Percentiles rank a stretch among this genome's conserved stretches.
Evolutionary conservation across 2,329 filamentous ascomycete genomes (phyloP).

Genomic region (Calonectria fujianensis): DNA sequence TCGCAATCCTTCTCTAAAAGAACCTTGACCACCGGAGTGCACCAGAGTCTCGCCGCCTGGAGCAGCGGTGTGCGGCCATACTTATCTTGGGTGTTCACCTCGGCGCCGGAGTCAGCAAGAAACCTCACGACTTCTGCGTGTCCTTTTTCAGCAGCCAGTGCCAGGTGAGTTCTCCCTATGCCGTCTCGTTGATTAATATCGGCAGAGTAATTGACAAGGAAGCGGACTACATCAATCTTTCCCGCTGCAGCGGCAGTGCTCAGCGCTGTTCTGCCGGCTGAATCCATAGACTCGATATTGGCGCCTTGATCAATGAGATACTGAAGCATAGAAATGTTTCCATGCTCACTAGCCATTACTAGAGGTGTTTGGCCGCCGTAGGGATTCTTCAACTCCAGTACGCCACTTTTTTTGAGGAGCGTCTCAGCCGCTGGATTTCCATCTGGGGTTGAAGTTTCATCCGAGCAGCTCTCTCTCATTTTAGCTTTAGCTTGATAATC

Average conservation of each 20-base stretch:
- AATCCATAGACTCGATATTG: not conserved
- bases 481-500: not conserved
- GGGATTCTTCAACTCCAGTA: not conserved
- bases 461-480: not conserved
- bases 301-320: not conserved
- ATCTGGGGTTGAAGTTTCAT: not conserved
- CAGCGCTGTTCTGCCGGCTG: not conserved
- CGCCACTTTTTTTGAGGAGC: too few species aligned
- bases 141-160: not conserved
- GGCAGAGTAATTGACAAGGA: not conserved
- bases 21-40: not conserved
- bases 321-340: not conserved
- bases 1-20: conserved; percentile 4
- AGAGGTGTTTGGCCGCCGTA: not conserved
- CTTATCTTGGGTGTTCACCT: not conserved
- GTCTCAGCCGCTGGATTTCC: not conserved
- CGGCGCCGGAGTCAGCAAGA: conserved; percentile 4
- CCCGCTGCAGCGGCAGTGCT: not conserved
- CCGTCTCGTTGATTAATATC: not conserved
- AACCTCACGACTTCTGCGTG: not conserved
- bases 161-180: not conserved
- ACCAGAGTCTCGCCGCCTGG: not conserved
- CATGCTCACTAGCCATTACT: not conserved
- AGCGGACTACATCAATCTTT: not conserved
- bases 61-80: not conserved